Percentiles rank a stretch among this genome's conserved stretches.
These are phyloP conservation scores for Nannochloropsis salina DNA, from an alignment of 108 stramenopile genomes.

Conservation along the genomic window DNA sequence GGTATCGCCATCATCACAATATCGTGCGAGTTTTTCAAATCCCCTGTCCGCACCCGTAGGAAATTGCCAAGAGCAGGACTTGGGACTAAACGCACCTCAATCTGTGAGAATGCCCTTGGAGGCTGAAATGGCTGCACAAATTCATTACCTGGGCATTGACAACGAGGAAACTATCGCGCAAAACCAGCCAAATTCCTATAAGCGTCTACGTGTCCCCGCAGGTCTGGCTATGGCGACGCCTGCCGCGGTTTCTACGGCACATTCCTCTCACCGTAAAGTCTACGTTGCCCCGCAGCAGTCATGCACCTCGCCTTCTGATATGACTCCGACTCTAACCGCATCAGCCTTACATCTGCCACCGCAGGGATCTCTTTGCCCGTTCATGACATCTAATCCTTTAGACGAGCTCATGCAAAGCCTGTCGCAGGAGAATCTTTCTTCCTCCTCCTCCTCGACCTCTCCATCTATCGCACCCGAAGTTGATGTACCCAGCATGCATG, in stretches of 20 bases:
- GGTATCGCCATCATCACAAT: too few relatives aligned
- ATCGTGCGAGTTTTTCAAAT: too few relatives aligned
- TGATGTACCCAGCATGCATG: constrained; percentile 12
- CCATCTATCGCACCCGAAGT: background rate
- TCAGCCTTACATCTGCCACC: background rate
- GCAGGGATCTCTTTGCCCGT: background rate
- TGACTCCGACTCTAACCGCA: background rate
- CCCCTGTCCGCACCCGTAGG: too few relatives aligned
- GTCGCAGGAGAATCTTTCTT: background rate
- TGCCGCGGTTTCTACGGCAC: background rate
- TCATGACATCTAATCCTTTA: background rate
- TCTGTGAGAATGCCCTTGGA: too few relatives aligned
- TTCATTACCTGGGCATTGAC: too few relatives aligned
- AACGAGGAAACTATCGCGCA: too few relatives aligned
- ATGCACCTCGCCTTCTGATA: background rate
- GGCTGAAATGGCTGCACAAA: too few relatives aligned
- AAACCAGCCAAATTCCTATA: too few relatives aligned
- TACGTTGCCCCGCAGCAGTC: background rate
- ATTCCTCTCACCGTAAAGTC: background rate
- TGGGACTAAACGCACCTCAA: too few relatives aligned
- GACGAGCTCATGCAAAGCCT: constrained; percentile 7
- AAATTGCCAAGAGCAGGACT: too few relatives aligned
- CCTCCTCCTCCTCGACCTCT: background rate
- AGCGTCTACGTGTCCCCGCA: too few relatives aligned
- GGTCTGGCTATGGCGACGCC: background rate